These are phyloP conservation scores for Aspergillus hiratsukae DNA, from an alignment of 2,329 filamentous ascomycete genomes.

Conservation along the genomic window DNA sequence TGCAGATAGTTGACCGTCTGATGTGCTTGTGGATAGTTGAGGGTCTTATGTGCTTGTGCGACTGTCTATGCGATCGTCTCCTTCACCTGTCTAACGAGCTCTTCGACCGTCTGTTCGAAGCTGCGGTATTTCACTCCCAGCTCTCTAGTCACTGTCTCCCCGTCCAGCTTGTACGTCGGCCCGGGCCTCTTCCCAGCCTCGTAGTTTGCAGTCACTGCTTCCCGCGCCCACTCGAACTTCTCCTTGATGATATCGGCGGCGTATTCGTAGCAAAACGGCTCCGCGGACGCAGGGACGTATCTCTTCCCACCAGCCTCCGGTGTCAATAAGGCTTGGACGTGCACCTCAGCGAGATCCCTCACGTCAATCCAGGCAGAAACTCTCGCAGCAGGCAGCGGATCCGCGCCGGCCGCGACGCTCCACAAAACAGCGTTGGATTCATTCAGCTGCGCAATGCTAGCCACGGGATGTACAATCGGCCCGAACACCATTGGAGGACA, in stretches of 20 bases:
- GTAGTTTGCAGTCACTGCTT: conserved; percentile 17
- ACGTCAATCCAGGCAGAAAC: conserved; percentile 42
- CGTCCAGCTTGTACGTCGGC: conserved; percentile 38
- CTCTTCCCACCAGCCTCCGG: conserved; percentile 28
- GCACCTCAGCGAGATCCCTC: conserved; percentile 42
- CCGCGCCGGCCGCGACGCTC: conserved; percentile 34
- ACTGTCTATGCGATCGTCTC: conserved; percentile 1
- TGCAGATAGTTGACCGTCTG: conserved; percentile 1
- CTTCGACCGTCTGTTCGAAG: conserved; percentile 16
- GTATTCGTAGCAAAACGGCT: conserved; percentile 44
- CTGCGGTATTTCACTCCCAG: conserved; percentile 35
- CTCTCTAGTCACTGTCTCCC: conserved; percentile 36
- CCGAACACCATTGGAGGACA: conserved; percentile 47
- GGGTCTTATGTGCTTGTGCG: neutral
- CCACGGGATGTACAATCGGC: conserved; percentile 39
- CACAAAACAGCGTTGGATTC: conserved; percentile 43
- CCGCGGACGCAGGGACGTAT: conserved; percentile 37
- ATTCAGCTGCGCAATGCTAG: conserved; percentile 33
- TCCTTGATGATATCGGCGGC: conserved; percentile 21
- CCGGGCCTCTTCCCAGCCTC: conserved; percentile 30
- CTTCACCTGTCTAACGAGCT: conserved; percentile 16
- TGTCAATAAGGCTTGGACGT: conserved; percentile 39
- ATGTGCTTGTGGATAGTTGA: no score
- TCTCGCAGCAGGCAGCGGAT: conserved; percentile 29
- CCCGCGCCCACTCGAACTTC: conserved; percentile 2